Conservation (phyloP, 1,284 basidiomycete species). For the Cutaneotrichosporon sp. region DNA sequence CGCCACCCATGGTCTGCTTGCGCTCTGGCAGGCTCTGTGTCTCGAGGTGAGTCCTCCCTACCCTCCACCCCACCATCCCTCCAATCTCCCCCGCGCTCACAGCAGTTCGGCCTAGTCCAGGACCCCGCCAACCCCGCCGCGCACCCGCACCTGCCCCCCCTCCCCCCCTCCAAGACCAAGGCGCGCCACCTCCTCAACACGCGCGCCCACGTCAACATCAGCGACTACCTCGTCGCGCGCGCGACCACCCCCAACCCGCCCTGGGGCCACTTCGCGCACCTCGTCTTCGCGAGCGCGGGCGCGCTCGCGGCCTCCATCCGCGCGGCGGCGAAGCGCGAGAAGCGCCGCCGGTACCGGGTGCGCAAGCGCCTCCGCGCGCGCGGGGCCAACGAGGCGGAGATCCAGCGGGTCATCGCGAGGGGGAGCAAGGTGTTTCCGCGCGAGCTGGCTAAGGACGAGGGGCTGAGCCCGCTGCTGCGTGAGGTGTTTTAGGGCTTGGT, state of each 20-base stretch:
- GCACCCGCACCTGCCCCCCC: slow-evolving; percentile 8
- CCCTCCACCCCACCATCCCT: background rate
- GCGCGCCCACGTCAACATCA: slow-evolving; percentile 43
- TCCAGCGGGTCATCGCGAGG: background rate
- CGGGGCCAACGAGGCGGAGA: background rate
- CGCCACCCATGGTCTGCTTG: slow-evolving; percentile 38
- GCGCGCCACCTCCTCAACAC: slow-evolving; percentile 35
- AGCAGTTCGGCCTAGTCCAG: slow-evolving; percentile 33
- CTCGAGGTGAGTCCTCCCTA: slow-evolving; percentile 38
- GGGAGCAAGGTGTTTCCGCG: background rate
- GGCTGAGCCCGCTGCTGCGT: slow-evolving; percentile 2
- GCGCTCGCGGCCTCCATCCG: background rate
- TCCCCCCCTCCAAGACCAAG: slow-evolving; percentile 37
- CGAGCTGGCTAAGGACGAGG: slow-evolving; percentile 2
- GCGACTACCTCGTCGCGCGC: slow-evolving; percentile 42
- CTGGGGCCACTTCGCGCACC: slow-evolving; percentile 1
- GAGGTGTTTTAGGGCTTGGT: background rate
- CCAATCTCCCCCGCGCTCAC: background rate
- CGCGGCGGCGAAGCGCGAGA: background rate
- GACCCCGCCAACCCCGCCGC: background rate
- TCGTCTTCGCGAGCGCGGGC: background rate
- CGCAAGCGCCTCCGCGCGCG: background rate
- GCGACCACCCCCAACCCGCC: background rate
- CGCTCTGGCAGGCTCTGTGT: slow-evolving; percentile 49
- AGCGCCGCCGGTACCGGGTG: background rate